Conservation (phyloP, 257 asterid genomes). For the Przewalskia tangutica region DNA sequence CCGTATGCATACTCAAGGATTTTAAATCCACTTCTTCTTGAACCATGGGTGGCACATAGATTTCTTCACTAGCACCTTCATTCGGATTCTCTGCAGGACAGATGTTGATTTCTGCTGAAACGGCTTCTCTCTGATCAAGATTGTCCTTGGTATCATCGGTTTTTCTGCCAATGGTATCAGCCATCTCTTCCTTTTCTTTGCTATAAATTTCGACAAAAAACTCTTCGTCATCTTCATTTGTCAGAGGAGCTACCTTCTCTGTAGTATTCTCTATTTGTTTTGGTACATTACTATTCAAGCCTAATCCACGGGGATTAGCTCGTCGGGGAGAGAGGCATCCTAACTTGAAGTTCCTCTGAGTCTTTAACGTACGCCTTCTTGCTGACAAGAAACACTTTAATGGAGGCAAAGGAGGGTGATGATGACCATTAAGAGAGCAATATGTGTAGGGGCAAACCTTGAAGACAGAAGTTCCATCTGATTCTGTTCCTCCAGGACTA, state of each 20-base stretch:
- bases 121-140: slow-evolving; percentile 3
- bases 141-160: neutral
- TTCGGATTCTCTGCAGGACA: slow-evolving; percentile 7
- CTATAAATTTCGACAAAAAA: slow-evolving; percentile 47
- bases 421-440: slow-evolving; percentile 92
- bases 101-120: neutral
- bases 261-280: neutral
- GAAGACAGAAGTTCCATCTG: slow-evolving; percentile 49
- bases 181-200: slow-evolving; percentile 17
- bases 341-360: slow-evolving; percentile 38
- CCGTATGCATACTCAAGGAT: neutral
- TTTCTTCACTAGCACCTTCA: neutral
- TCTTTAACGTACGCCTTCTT: slow-evolving; percentile 45
- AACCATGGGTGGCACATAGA: neutral
- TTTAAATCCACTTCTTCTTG: slow-evolving; percentile 2
- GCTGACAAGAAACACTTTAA: slow-evolving; percentile 62
- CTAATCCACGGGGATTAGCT: slow-evolving; percentile 9
- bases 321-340: slow-evolving; percentile 47
- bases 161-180: neutral
- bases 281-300: neutral
- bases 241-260: slow-evolving; percentile 1
- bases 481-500: slow-evolving; percentile 50
- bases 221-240: slow-evolving; percentile 20
- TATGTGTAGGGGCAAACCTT: slow-evolving; percentile 74
- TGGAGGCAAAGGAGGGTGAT: slow-evolving; percentile 53